Conservation (phyloP, 768 basidiomycete species). For the Pleurotus tuber-regium region DNA sequence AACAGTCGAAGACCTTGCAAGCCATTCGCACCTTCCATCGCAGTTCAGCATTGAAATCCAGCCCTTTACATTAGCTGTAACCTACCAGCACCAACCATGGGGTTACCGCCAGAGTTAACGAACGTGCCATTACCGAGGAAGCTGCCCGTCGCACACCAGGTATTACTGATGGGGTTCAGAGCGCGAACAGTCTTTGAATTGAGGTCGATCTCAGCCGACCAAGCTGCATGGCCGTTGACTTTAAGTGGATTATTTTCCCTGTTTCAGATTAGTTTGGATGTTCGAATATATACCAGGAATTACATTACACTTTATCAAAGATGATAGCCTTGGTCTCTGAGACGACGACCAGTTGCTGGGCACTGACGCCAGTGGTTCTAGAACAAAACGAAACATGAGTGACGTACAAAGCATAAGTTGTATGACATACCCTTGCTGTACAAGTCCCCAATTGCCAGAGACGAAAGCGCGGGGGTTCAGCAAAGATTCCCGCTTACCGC, state of each 20-base stretch:
- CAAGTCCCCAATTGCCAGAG: constrained; percentile 10
- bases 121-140: constrained; percentile 41
- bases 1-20: constrained; percentile 35
- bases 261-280: not conserved
- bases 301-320: constrained; percentile 21
- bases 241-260: constrained; percentile 35
- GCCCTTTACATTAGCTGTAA: not conserved
- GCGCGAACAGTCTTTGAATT: constrained; percentile 35
- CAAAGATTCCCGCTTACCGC: not conserved
- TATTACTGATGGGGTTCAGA: constrained; percentile 33
- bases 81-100: constrained; percentile 14
- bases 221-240: constrained; percentile 41
- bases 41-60: not conserved
- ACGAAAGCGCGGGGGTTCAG: constrained; percentile 3
- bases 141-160: constrained; percentile 42
- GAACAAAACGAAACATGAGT: not conserved
- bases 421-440: constrained; percentile 12
- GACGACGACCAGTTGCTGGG: constrained; percentile 18
- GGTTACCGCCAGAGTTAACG: constrained; percentile 22
- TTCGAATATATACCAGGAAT: not conserved
- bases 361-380: constrained; percentile 23
- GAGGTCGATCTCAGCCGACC: constrained; percentile 43
- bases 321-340: constrained; percentile 22
- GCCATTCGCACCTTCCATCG: constrained; percentile 21
- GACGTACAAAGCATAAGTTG: not conserved